Evolutionary conservation across 768 basidiomycete species (phyloP), one percentile per base, ranked within the genome.

Genomic region (Termitomyces sp.): DNA sequence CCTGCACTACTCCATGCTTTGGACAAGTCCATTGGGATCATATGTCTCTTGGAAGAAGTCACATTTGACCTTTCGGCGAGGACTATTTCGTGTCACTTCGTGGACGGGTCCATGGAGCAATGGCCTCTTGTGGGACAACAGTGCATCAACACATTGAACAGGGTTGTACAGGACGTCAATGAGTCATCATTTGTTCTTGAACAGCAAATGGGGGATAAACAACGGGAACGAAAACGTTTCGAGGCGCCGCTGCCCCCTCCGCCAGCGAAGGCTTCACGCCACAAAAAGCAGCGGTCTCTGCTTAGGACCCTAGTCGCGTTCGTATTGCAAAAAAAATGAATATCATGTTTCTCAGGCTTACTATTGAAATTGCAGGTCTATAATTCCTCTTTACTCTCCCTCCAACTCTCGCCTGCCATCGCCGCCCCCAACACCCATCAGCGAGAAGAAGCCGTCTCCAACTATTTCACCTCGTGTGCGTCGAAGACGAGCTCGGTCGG

Each of bases 251-350:
- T 62, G 37, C 66, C 73, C 42, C 66, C 72, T 9, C 66, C 68
- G 55, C 56, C 75, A 45, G 67, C 67, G 47, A 82, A 77, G 66
- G 65, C 65, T 3, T 67, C 74, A 46, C 83, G 81, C 63, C 87
- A 90, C 65, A 89, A 87, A 74, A 88, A 85, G 65, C 85, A 88
- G 66, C 80, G 85, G 48, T 91, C 90, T 15, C 69, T 91, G 61
- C 76, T 90, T 52, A 88, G 86, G 81, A 82, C 86, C 7, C 74
- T 92, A 45, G 83, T 91, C 61, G 81, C 85, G 81, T 87, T 74
- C 56, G 80, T 86, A 74, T 52, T 25, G 25, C 76, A 71, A 46
- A 7, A 60, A 20, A 49, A 31, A 48, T 46, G 32, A n/a, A 25
- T 50, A 49, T 32, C n/a, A 31, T 63, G 42, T 58, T 53, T 48